Conservation (phyloP, 331 rosid genomes). For the Quercus lobata region DNA sequence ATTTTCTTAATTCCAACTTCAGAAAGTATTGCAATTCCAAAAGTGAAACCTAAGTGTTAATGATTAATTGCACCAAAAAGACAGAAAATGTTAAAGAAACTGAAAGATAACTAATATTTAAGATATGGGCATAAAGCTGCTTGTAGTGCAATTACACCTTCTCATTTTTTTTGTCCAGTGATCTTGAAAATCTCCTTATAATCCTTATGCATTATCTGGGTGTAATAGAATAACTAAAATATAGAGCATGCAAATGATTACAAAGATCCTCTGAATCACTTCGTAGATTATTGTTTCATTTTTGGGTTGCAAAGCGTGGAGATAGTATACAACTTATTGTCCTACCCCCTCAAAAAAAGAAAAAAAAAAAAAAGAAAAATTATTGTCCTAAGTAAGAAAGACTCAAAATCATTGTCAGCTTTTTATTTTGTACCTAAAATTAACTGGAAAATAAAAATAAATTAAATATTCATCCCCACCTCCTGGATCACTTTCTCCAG, state of each 20-base stretch:
- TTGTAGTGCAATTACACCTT: neutral
- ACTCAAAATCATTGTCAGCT: constrained; percentile 23
- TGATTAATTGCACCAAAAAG: neutral
- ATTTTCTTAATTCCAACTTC: too few relatives aligned
- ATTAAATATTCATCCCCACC: too few relatives aligned
- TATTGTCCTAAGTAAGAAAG: constrained; percentile 12
- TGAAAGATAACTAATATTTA: neutral
- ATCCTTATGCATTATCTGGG: neutral
- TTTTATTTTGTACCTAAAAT: constrained; percentile 13
- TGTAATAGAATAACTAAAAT: neutral
- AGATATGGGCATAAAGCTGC: too few relatives aligned
- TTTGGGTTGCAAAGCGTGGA: constrained; percentile 18
- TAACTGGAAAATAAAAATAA: neutral
- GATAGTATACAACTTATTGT: constrained; percentile 10
- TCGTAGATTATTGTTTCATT: constrained; percentile 16
- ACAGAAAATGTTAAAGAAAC: neutral
- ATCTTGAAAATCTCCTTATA: neutral
- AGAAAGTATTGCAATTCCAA: too few relatives aligned
- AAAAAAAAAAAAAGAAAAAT: neutral
- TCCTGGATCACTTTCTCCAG: neutral
- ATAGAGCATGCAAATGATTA: constrained; percentile 11
- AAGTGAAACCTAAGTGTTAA: too few relatives aligned
- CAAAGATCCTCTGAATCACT: constrained; percentile 25
- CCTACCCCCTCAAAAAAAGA: neutral
- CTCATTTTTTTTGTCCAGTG: neutral